These are phyloP conservation scores for Patellifolia procumbens DNA, from an alignment of 179 eudicot species.

Conservation along the genomic window DNA sequence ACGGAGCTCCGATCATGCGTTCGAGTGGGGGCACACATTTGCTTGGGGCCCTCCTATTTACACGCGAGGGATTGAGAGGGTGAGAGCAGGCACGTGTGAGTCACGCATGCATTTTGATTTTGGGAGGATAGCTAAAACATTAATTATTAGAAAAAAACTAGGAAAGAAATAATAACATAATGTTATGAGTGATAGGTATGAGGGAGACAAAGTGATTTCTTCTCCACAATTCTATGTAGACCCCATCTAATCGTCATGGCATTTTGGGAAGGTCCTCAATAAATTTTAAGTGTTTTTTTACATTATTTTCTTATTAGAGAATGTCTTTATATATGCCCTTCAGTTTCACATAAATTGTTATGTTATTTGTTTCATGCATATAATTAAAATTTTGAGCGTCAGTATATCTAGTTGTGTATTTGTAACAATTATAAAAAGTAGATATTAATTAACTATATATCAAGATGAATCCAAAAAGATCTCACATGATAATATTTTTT, in stretches of 20 bases:
- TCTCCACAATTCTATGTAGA: slow-evolving; percentile 14
- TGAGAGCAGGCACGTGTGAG: slow-evolving; percentile 12
- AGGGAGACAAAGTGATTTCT: slow-evolving; percentile 36
- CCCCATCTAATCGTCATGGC: slow-evolving; percentile 19
- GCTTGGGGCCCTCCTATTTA: slow-evolving; percentile 2
- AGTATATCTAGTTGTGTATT: too few species aligned
- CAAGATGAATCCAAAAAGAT: too few species aligned
- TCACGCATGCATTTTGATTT: slow-evolving; percentile 10
- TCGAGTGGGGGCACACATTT: slow-evolving; percentile 17
- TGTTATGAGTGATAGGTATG: slow-evolving; percentile 29
- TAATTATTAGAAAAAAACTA: background rate
- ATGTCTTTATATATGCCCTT: too few species aligned
- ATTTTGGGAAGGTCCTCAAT: slow-evolving; percentile 11
- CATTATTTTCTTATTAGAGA: too few species aligned
- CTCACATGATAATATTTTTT: too few species aligned
- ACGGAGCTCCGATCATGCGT: slow-evolving; percentile 19
- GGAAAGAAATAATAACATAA: background rate
- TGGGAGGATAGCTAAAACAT: background rate
- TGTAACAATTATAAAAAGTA: too few species aligned
- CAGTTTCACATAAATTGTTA: too few species aligned
- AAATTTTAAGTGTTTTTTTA: too few species aligned
- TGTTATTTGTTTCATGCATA: too few species aligned
- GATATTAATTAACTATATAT: too few species aligned
- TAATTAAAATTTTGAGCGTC: too few species aligned
- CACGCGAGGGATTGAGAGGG: slow-evolving; percentile 21